A percentile compares a stretch with the other conserved stretches of the same genome.
Evolutionary conservation across 2,329 filamentous ascomycete genomes (phyloP).

Genomic region (Rutstroemia sp.): DNA sequence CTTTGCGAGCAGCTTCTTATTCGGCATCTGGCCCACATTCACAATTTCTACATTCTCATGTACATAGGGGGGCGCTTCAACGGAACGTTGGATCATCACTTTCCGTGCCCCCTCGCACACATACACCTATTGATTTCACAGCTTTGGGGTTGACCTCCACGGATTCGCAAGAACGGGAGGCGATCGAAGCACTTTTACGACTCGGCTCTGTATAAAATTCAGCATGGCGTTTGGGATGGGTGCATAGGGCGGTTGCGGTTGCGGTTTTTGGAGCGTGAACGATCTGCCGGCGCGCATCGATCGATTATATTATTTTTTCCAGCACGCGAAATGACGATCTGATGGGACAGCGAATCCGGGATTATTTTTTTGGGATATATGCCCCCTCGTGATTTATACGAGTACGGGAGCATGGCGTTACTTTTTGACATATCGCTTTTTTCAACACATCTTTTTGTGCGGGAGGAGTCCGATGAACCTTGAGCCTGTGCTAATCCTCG

Average conservation of each 20-base stretch:
- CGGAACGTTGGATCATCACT: conserved; percentile 22
- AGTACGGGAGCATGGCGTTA: conserved; percentile 22
- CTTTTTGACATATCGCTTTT: conserved; percentile 13
- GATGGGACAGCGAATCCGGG: conserved; percentile 13
- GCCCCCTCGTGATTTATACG: conserved; percentile 10
- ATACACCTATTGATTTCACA: conserved; percentile 42
- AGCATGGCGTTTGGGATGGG: conserved; percentile 23
- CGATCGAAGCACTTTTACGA: conserved; percentile 71
- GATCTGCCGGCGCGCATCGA: conserved; percentile 30
- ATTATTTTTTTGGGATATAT: conserved; percentile 12
- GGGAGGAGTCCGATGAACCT: conserved; percentile 16
- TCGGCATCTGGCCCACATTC: conserved; percentile 37
- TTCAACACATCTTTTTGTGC: conserved; percentile 3
- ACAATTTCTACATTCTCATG: conserved; percentile 35
- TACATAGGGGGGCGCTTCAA: conserved; percentile 36
- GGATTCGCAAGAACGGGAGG: conserved; percentile 71
- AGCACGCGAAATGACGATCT: conserved; percentile 23
- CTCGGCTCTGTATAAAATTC: conserved; percentile 65
- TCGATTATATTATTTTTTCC: conserved; percentile 20
- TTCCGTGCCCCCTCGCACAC: conserved; percentile 33
- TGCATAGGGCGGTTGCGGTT: conserved; percentile 16
- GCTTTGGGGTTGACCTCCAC: conserved; percentile 33
- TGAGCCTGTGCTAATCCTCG: conserved; percentile 28
- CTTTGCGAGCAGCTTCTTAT: conserved; percentile 64
- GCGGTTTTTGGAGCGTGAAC: conserved; percentile 18